A percentile compares a stretch with the other conserved stretches of the same genome.
Evolutionary conservation across 2,329 filamentous ascomycete genomes (phyloP).

Genomic region (Xylaria multiplex): DNA sequence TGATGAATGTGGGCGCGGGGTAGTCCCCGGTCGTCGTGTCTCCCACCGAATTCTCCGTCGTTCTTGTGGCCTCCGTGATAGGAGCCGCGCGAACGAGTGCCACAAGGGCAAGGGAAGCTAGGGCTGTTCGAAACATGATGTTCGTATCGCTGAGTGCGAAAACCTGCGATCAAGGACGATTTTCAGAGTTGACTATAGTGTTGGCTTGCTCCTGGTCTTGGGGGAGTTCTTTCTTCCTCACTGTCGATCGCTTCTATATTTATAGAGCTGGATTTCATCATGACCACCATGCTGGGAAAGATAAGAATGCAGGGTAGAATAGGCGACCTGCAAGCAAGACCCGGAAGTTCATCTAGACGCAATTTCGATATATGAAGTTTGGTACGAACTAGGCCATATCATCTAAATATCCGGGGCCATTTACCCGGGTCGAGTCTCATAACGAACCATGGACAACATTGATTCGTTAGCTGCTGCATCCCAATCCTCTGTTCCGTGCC

Average conservation of each 20-base stretch:
- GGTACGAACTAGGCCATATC: slow-evolving; percentile 41
- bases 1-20: slow-evolving; percentile 38
- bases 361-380: slow-evolving; percentile 48
- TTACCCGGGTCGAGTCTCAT: slow-evolving; percentile 48
- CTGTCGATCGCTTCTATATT: slow-evolving; percentile 35
- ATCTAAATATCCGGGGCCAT: slow-evolving; percentile 47
- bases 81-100: slow-evolving; percentile 45
- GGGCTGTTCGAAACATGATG: slow-evolving; percentile 43
- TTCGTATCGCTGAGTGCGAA: slow-evolving; percentile 11
- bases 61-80: slow-evolving; percentile 42
- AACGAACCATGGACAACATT: slow-evolving; percentile 37
- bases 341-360: slow-evolving; percentile 45
- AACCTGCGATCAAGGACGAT: slow-evolving; percentile 1
- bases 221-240: slow-evolving; percentile 19
- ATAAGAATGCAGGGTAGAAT: slow-evolving; percentile 36
- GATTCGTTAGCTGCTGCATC: slow-evolving; percentile 17
- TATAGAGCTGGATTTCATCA: slow-evolving; percentile 34
- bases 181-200: slow-evolving; percentile 4
- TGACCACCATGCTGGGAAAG: slow-evolving; percentile 34
- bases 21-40: slow-evolving; percentile 40
- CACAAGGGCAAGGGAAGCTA: slow-evolving; percentile 45
- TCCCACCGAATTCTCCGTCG: slow-evolving; percentile 36
- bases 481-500: slow-evolving; percentile 28
- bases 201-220: slow-evolving; percentile 15
- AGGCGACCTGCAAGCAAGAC: slow-evolving; percentile 29